Percentiles rank a stretch among this genome's conserved stretches.
Evolutionary conservation across 2,329 filamentous ascomycete species (phyloP).

Genomic region (Sarocladiaceae sp.): DNA sequence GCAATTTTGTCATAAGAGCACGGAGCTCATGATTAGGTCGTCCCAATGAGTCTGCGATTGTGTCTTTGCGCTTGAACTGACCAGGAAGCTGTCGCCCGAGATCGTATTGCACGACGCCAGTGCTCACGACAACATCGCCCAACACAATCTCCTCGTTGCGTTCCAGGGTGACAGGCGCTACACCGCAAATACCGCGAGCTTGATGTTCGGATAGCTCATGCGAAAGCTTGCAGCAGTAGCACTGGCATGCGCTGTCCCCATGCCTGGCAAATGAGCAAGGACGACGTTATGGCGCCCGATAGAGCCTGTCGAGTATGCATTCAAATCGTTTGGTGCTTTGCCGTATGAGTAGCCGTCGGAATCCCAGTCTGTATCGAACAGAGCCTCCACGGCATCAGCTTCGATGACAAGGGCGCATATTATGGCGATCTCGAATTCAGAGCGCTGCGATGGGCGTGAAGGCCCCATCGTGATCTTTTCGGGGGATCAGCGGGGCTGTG

Average conservation of each 20-base stretch:
- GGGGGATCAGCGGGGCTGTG: too few relatives aligned
- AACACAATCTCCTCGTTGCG: conserved; percentile 15
- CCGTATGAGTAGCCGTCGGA: neutral
- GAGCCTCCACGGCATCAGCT: conserved; percentile 12
- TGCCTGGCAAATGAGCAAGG: neutral
- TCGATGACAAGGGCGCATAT: conserved; percentile 15
- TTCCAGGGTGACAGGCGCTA: conserved; percentile 23
- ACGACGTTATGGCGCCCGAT: neutral
- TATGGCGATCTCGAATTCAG: conserved; percentile 12
- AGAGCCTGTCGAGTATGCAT: neutral
- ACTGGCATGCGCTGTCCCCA: conserved; percentile 9
- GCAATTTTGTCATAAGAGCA: conserved; percentile 18
- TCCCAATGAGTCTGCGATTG: conserved; percentile 20
- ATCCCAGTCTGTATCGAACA: conserved; percentile 11
- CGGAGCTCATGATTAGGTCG: conserved; percentile 23
- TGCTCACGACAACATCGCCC: conserved; percentile 23
- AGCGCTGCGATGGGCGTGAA: too few relatives aligned
- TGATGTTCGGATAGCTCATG: conserved; percentile 15
- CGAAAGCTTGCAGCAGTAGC: conserved; percentile 1
- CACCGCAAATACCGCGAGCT: conserved; percentile 30
- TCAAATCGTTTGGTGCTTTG: neutral
- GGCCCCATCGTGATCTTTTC: too few relatives aligned
- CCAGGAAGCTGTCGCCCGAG: conserved; percentile 18
- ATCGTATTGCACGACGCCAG: conserved; percentile 18
- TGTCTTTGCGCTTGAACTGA: conserved; percentile 20